Evolutionary conservation across 768 basidiomycete species (phyloP).

Genomic region (Mycena leptocephala): DNA sequence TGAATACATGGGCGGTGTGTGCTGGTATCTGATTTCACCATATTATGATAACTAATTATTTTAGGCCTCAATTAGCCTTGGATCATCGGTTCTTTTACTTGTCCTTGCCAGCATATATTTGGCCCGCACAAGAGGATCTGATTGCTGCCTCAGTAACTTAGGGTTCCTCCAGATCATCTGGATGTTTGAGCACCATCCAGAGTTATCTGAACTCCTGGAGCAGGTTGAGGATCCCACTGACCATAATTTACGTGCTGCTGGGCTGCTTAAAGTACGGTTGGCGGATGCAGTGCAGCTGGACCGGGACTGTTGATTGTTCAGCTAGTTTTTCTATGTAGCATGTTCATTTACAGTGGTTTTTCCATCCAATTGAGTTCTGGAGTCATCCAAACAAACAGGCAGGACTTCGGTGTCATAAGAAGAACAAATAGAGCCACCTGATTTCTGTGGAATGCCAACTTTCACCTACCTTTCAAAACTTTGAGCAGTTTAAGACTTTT

Average conservation of each 20-base stretch:
- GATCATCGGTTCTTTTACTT: background rate
- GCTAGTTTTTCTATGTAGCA: no score
- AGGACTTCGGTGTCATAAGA: no score
- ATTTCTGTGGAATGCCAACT: no score
- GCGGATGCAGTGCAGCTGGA: background rate
- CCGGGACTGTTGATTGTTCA: no score
- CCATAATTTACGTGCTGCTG: background rate
- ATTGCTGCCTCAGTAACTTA: background rate
- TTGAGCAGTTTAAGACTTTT: no score
- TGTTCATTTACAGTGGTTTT: no score
- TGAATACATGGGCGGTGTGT: background rate
- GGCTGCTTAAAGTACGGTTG: background rate
- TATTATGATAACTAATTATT: background rate
- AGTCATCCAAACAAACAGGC: no score
- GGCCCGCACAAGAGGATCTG: background rate
- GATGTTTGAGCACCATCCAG: background rate
- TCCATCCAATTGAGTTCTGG: no score
- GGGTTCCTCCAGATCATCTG: background rate
- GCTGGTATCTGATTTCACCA: background rate
- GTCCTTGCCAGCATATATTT: background rate
- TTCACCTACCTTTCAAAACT: no score
- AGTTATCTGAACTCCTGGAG: background rate
- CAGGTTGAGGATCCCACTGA: background rate
- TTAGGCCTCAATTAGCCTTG: background rate
- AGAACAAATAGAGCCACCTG: no score